Evolutionary conservation across 2,329 filamentous ascomycete genomes (phyloP), one percentile per base, ranked within the genome.

Genomic region (Calonectria henricotiae): DNA sequence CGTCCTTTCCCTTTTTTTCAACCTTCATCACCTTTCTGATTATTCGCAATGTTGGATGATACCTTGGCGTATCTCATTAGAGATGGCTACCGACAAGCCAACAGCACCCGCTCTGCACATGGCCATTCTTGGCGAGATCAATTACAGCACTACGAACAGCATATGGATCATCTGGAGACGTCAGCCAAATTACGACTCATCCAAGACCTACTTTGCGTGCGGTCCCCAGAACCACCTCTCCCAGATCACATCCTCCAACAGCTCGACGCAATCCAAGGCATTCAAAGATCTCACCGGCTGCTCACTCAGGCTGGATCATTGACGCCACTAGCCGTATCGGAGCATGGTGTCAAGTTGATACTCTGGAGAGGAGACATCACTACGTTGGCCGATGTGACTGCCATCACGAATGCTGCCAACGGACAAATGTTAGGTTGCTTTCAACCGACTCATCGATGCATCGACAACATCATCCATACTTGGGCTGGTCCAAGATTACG

Each of bases 341-440:
- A 44, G 0, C 61, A 62, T 1, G n/a, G 11, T 0, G 71, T 64
- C 0, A 71, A 62, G 0, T 5, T 77, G 6, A 41, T 25, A 9
- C 65, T 72, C 0, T 77, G 76, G 76, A 71, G 58, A 65, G 76
- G 76, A 2, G 76, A 77, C 9, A 77, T 77, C 5, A 77, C 76
- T 0, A 71, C 74, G 0, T 41, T 77, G 0, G 63, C 68, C 0
- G 62, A 43, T 0, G 41, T 78, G 1, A 69, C 69, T 0, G 76
- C 76, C 1, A 76, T 77, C 1, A 77, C 73, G 0, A 78, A 77
- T 1, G 76, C 76, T 0, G 76, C 76, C 0, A 77, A 77, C 0
- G 46, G 67, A 0, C 69, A 76, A 9, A 71, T 72, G 1, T 47
- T 77, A 0, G 76, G 76, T 2, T 78, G 76, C 3, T 77, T 77